A percentile compares a stretch with the other conserved stretches of the same genome.
phyloP scores from a whole-genome alignment of 2,329 filamentous ascomycete species.

The Bimuria novae-zelandiae region DNA sequence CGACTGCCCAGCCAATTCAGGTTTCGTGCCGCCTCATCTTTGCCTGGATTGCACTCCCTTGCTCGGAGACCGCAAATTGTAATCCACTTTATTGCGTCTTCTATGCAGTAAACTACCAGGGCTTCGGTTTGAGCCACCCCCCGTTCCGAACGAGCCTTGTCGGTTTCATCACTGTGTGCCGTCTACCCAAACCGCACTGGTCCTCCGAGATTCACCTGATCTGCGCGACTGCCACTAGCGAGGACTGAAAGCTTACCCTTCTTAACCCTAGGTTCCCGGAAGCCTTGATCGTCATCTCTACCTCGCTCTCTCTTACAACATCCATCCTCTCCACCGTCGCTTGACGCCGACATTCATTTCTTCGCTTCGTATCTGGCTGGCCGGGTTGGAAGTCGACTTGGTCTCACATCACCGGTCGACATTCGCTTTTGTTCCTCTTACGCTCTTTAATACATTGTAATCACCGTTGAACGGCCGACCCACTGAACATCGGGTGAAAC shows the following conservation, averaged over 20 bases:
- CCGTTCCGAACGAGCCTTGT: conserved; percentile 33
- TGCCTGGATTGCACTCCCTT: conserved; percentile 26
- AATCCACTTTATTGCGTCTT: conserved; percentile 24
- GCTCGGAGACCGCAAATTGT: conserved; percentile 30
- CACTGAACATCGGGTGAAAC: conserved; percentile 19
- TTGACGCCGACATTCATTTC: conserved; percentile 46
- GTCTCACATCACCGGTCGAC: conserved; percentile 37
- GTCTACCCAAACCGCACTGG: conserved; percentile 34
- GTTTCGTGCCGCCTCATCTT: conserved; percentile 30
- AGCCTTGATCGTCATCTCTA: conserved; percentile 38
- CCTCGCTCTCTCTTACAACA: conserved; percentile 32
- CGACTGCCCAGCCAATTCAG: conserved; percentile 21
- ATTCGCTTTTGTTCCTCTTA: conserved; percentile 38
- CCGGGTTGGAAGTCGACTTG: conserved; percentile 47
- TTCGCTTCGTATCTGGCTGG: conserved; percentile 49
- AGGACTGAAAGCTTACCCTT: conserved; percentile 32
- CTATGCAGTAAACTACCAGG: conserved; percentile 37
- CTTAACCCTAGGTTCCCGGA: conserved; percentile 43
- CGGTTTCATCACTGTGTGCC: conserved; percentile 45
- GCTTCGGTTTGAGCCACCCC: conserved; percentile 44
- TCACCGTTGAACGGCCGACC: conserved; percentile 38
- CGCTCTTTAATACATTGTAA: conserved; percentile 43
- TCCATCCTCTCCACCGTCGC: conserved; percentile 32
- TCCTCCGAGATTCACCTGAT: conserved; percentile 42
- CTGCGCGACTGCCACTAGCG: conserved; percentile 29